Conservation (phyloP, 1,284 basidiomycete species). For the Cerrena zonata region DNA sequence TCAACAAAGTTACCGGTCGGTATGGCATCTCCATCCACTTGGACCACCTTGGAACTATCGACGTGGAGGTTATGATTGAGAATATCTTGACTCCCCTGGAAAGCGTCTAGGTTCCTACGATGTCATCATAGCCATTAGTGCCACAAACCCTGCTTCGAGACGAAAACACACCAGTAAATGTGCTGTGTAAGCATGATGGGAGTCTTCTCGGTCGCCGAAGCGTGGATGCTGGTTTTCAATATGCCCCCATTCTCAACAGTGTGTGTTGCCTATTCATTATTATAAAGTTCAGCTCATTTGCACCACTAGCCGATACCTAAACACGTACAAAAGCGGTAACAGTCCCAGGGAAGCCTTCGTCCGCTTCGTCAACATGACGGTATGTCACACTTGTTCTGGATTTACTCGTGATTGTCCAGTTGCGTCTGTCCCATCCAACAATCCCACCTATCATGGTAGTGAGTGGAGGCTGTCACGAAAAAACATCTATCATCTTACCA, state of each 20-base stretch:
- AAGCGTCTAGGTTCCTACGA: constrained; percentile 50
- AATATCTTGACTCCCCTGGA: constrained; percentile 41
- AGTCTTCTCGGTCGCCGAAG: constrained; percentile 45
- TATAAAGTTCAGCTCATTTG: too few relatives aligned
- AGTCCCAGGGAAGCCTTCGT: constrained; percentile 51
- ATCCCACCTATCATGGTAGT: constrained; percentile 29
- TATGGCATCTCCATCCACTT: constrained; percentile 40
- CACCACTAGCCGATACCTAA: neutral
- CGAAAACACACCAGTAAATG: constrained; percentile 40
- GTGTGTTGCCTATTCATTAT: constrained; percentile 39
- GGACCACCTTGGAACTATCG: constrained; percentile 39
- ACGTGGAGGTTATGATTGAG: constrained; percentile 41
- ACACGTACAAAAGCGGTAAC: constrained; percentile 39
- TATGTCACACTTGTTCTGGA: constrained; percentile 44
- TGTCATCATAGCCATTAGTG: neutral
- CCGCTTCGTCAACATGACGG: constrained; percentile 43
- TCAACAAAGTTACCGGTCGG: constrained; percentile 45
- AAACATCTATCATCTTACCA: constrained; percentile 21
- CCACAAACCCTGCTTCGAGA: too few relatives aligned
- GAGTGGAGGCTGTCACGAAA: neutral
- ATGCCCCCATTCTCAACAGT: constrained; percentile 42
- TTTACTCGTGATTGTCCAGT: constrained; percentile 45
- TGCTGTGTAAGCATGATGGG: constrained; percentile 57
- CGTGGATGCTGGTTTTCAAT: constrained; percentile 40
- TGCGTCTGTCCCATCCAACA: constrained; percentile 49